phyloP scores from a whole-genome alignment of 192 early-diverging fungal genomes.

The Diversispora eburnea region DNA sequence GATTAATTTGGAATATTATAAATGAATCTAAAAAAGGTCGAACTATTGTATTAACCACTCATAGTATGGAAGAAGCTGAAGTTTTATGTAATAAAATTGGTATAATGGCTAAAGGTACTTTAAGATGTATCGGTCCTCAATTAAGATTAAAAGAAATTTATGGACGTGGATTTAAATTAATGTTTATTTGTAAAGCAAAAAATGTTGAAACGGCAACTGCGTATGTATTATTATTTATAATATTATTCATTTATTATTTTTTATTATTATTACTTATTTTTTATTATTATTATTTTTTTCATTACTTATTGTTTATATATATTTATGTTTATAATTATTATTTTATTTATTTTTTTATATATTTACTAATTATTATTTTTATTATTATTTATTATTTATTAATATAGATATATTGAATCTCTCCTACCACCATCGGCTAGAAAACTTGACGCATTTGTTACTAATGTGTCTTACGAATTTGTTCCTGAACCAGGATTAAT shows the following conservation, averaged over 20 bases:
- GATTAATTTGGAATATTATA: slow-evolving; percentile 72
- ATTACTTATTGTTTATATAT: too few relatives aligned
- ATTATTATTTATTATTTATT: background rate
- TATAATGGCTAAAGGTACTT: slow-evolving; percentile 71
- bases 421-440: slow-evolving; percentile 51
- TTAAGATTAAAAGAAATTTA: slow-evolving; percentile 63
- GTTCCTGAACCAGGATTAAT: slow-evolving; percentile 46
- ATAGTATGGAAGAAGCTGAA: slow-evolving; percentile 80
- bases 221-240: slow-evolving; percentile 39
- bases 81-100: slow-evolving; percentile 68
- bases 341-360: slow-evolving; percentile 3
- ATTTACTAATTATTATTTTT: too few relatives aligned
- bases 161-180: slow-evolving; percentile 68
- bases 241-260: background rate
- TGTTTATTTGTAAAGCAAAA: slow-evolving; percentile 44
- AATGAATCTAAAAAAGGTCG: slow-evolving; percentile 50
- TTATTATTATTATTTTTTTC: background rate
- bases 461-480: slow-evolving; percentile 65
- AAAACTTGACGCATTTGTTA: slow-evolving; percentile 51
- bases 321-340: background rate
- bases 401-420: slow-evolving; percentile 34
- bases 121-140: slow-evolving; percentile 61
- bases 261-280: background rate
- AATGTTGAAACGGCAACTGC: slow-evolving; percentile 44
- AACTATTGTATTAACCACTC: slow-evolving; percentile 69